These are phyloP conservation scores for Gyromitra esculenta DNA, from an alignment of 2,329 filamentous ascomycete genomes.

Conservation along the genomic window DNA sequence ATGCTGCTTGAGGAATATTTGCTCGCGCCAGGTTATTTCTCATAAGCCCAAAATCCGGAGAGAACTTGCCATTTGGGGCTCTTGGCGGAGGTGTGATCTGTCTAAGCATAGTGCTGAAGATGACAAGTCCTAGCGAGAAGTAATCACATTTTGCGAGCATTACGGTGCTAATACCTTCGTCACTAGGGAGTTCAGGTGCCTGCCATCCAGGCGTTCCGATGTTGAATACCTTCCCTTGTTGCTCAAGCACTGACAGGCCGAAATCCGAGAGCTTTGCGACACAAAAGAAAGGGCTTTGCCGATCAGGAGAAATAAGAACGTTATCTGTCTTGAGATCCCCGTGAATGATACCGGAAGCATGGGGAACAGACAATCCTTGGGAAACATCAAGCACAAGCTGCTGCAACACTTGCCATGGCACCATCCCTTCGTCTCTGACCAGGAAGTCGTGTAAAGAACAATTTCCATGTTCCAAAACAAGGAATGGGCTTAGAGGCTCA, in stretches of 20 bases:
- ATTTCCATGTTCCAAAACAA: conserved; percentile 46
- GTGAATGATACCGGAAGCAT: conserved; percentile 47
- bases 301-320: conserved; percentile 45
- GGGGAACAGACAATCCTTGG: conserved; percentile 45
- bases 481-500: conserved; percentile 11
- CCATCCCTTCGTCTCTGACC: conserved; percentile 7
- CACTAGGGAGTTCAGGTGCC: conserved; percentile 38
- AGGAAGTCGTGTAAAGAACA: conserved; percentile 29
- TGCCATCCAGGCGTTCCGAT: conserved; percentile 31
- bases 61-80: not conserved
- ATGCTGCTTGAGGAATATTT: not conserved
- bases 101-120: conserved; percentile 27
- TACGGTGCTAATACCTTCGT: conserved; percentile 15
- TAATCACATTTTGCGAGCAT: conserved; percentile 52
- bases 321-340: conserved; percentile 54
- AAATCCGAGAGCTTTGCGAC: conserved; percentile 54
- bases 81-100: not conserved
- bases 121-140: conserved; percentile 70
- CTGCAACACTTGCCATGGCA: conserved; percentile 40
- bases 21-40: not conserved
- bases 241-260: conserved; percentile 32
- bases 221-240: conserved; percentile 21
- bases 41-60: not conserved
- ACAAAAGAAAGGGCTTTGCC: conserved; percentile 35
- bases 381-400: conserved; percentile 36